These are phyloP conservation scores for Eimeria necatrix DNA, from an alignment of 169 alveolate species.

Conservation along the genomic window DNA sequence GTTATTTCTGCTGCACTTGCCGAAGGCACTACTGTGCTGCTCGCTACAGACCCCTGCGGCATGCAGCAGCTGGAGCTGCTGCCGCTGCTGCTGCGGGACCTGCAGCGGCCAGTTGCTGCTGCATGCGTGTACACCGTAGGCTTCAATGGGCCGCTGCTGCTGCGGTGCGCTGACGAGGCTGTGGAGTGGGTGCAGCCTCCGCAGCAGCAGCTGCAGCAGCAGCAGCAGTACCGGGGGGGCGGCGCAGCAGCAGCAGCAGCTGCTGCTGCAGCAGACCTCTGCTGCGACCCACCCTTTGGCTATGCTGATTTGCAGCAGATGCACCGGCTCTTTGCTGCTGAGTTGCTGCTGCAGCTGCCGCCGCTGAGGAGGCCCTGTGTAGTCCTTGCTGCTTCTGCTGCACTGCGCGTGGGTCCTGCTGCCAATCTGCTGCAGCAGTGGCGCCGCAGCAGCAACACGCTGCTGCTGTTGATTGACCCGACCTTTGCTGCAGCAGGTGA, in stretches of 20 bases:
- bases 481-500: constrained; percentile 62
- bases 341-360: constrained; percentile 55
- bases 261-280: constrained; percentile 20
- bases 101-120: neutral
- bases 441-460: constrained; percentile 51
- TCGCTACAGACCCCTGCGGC: constrained; percentile 68
- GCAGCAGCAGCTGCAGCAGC: constrained; percentile 60
- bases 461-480: constrained; percentile 47
- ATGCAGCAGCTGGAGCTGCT: constrained; percentile 59
- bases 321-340: constrained; percentile 46
- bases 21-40: constrained; percentile 61
- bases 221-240: constrained; percentile 14
- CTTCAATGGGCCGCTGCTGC: constrained; percentile 61
- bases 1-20: constrained; percentile 17
- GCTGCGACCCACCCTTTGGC: constrained; percentile 56
- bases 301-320: constrained; percentile 2
- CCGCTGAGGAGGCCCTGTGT: constrained; percentile 75
- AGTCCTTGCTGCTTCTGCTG: constrained; percentile 41
- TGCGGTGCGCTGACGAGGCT: constrained; percentile 71
- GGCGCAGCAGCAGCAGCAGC: constrained; percentile 44
- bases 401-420: constrained; percentile 70
- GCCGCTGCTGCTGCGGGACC: constrained; percentile 60
- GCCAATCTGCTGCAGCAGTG: constrained; percentile 62
- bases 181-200: constrained; percentile 71
- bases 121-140: constrained; percentile 71